Base-by-base conservation (phyloP, 2,329 filamentous ascomycete genomes). In the Hymenoscyphus albidus region DNA sequence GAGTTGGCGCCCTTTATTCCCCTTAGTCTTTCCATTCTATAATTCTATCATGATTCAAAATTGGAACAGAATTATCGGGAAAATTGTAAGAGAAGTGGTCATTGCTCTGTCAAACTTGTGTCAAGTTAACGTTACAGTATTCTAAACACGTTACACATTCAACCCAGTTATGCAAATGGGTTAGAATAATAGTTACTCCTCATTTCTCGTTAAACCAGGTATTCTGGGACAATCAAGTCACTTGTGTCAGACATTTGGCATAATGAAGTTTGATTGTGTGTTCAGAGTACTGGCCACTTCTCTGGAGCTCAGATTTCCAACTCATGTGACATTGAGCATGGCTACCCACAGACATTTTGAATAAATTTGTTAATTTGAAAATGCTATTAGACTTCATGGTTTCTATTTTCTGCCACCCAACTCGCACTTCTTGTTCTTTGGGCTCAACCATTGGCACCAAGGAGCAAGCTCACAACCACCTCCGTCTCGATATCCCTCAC, bases 381-480 rank as follows among this genome's bases (percentile, higher is more conserved):
- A 22, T 27, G 55, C 22, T 14, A 59, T n/a, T 27, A 22, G 35
- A 55, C 51, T 54, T 44, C n/a, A 38, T 18, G 59, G 42, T n/a
- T 42, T 18, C 27, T 27, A 12, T 44, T 61, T 27, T 27, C 59
- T 18, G 42, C 38, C 12, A 38, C 32, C 9, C 60, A 62, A 18
- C 6, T 62, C 12, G 12, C 40, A 5, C 60, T 62, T 16, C 35
- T 62, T 6, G 48, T 42, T 38, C n/a, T 62, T 18, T 62, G 60
- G 60, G 44, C 60, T 12, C 38, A 56, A 22, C 32, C 44, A 1
- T 55, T 51, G 35, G 40, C 54, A 14, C 60, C 48, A 22, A 62
- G 56, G 22, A 62, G 58, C 5, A 44, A 48, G 22, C 5, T 59
- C 3, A 58, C 62, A 13, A 2, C 81, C 74, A 16, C 58, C 13